These are phyloP conservation scores for Aspergillus vadensis DNA, from an alignment of 2,329 filamentous ascomycete genomes.

Conservation along the genomic window DNA sequence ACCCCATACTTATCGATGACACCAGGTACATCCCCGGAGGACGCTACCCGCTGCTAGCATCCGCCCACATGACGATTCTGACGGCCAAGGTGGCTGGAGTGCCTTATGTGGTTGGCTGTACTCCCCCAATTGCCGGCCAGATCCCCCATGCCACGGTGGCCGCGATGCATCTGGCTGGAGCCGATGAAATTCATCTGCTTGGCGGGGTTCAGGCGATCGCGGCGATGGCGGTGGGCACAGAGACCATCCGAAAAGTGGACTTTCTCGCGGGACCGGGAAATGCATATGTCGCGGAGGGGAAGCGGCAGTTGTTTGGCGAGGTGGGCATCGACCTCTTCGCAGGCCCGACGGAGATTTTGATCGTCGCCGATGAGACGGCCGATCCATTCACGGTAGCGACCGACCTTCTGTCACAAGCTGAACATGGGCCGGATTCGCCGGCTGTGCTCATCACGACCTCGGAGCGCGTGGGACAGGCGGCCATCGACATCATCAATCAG, in stretches of 20 bases:
- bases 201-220: conserved; percentile 57
- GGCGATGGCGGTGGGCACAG: conserved; percentile 55
- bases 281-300: conserved; percentile 58
- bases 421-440: conserved; percentile 57
- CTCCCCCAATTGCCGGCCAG: conserved; percentile 53
- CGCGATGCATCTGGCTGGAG: conserved; percentile 54
- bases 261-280: conserved; percentile 59
- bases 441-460: conserved; percentile 55
- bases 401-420: conserved; percentile 53
- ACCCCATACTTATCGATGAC: too few species aligned
- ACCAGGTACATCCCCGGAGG: conserved; percentile 53
- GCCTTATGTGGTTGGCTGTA: conserved; percentile 53
- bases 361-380: conserved; percentile 53
- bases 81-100: conserved; percentile 59
- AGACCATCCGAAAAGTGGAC: conserved; percentile 52
- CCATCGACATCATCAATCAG: conserved; percentile 41
- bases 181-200: conserved; percentile 55
- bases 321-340: conserved; percentile 59
- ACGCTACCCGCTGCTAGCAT: conserved; percentile 56
- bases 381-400: conserved; percentile 51
- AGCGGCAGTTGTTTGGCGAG: conserved; percentile 56
- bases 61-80: conserved; percentile 58
- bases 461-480: conserved; percentile 40
- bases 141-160: conserved; percentile 54
- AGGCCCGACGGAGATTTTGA: conserved; percentile 56